phyloP scores from a whole-genome alignment of 2,329 filamentous ascomycete genomes.

The Aspergillus versicolor region DNA sequence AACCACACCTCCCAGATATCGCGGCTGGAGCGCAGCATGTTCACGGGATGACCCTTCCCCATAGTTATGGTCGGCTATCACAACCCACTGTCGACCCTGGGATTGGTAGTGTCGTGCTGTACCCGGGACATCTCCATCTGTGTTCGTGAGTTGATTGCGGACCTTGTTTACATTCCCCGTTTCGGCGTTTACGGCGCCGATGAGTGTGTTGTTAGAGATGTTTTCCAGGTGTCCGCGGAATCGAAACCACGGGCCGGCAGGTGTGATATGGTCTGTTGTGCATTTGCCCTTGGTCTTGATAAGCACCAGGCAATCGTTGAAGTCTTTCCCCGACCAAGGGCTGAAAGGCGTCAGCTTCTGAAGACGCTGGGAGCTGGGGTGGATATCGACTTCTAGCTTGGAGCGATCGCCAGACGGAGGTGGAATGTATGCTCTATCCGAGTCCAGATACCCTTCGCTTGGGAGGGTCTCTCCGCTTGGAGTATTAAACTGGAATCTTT shows the following conservation, averaged over 20 bases:
- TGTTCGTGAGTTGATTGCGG: slow-evolving; percentile 81
- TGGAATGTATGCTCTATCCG: slow-evolving; percentile 67
- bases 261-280: slow-evolving; percentile 95
- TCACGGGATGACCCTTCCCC: slow-evolving; percentile 97
- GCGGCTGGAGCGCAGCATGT: slow-evolving; percentile 95
- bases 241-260: slow-evolving; percentile 96
- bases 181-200: slow-evolving; percentile 92
- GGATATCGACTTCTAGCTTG: slow-evolving; percentile 74
- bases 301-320: slow-evolving; percentile 77
- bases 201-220: slow-evolving; percentile 99
- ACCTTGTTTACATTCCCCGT: slow-evolving; percentile 98
- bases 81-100: slow-evolving; percentile 94
- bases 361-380: slow-evolving; percentile 87
- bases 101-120: slow-evolving; percentile 98
- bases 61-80: slow-evolving; percentile 99
- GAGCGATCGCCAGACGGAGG: slow-evolving; percentile 81
- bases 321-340: slow-evolving; percentile 91
- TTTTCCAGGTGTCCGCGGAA: slow-evolving; percentile 99
- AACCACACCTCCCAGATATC: slow-evolving; percentile 92
- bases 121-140: slow-evolving; percentile 84
- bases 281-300: slow-evolving; percentile 98
- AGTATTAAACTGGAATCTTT: slow-evolving; percentile 83
- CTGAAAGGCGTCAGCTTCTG: slow-evolving; percentile 85
- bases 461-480: slow-evolving; percentile 83
- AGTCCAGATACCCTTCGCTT: slow-evolving; percentile 71